Conservation (phyloP, 495 filamentous ascomycete species). For the Thermothielavioides terrestris region DNA sequence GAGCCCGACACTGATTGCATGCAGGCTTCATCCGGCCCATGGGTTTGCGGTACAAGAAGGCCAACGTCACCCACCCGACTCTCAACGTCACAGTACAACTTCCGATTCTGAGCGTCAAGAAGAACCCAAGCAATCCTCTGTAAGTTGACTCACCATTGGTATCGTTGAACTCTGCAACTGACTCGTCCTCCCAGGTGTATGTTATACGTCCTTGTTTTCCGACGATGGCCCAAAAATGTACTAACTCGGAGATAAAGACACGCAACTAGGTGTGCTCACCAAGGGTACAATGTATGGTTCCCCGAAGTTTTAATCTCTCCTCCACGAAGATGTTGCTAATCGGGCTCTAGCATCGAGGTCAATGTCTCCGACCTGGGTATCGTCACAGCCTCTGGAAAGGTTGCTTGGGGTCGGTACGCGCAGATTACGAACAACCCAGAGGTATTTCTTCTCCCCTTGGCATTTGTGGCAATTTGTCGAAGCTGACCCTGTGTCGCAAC, state of each 20-base stretch:
- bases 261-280: slow-evolving; percentile 86
- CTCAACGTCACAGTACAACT: slow-evolving; percentile 59
- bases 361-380: slow-evolving; percentile 91
- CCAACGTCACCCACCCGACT: slow-evolving; percentile 68
- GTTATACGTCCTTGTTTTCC: background rate
- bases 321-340: background rate
- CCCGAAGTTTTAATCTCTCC: too few relatives aligned
- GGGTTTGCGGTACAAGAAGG: slow-evolving; percentile 88
- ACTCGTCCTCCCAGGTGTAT: slow-evolving; percentile 7
- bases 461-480: background rate
- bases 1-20: background rate
- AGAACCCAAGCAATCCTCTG: slow-evolving; percentile 93
- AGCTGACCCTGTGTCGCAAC: background rate
- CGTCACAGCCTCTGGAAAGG: slow-evolving; percentile 87
- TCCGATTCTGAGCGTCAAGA: slow-evolving; percentile 91
- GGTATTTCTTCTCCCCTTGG: slow-evolving; percentile 9
- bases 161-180: background rate
- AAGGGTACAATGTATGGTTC: slow-evolving; percentile 67
- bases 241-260: slow-evolving; percentile 29
- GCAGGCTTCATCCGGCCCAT: slow-evolving; percentile 48
- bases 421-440: slow-evolving; percentile 64
- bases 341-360: slow-evolving; percentile 56
- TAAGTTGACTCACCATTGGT: slow-evolving; percentile 33
- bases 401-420: slow-evolving; percentile 77
- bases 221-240: background rate